Evolutionary conservation across 768 basidiomycete genomes (phyloP).

Genomic region (Vishniacozyma victoriae): DNA sequence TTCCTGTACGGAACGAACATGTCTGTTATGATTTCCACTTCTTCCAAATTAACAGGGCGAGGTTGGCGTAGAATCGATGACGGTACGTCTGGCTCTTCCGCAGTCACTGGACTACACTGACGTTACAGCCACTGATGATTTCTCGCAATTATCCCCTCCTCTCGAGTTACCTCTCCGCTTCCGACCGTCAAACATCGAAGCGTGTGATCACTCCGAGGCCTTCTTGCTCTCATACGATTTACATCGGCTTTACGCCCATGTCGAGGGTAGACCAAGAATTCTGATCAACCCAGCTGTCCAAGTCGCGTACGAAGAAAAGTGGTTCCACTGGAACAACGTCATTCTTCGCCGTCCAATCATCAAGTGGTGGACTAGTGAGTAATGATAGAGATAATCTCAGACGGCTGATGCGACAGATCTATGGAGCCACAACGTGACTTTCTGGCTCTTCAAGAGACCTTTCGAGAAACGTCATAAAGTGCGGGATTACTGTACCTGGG

Average conservation of each 20-base stretch:
- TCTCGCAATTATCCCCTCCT: constrained; percentile 15
- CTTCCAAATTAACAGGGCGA: no score
- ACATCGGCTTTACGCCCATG: constrained; percentile 15
- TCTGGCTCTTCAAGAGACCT: no score
- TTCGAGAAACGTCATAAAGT: no score
- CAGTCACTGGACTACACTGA: not conserved
- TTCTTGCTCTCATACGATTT: constrained; percentile 23
- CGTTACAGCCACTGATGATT: constrained; percentile 11
- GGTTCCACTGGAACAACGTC: constrained; percentile 23
- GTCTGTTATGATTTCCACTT: not conserved
- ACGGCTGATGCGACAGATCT: no score
- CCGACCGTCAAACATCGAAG: constrained; percentile 16
- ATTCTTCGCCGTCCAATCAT: constrained; percentile 16
- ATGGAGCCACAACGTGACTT: no score
- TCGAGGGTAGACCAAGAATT: constrained; percentile 12
- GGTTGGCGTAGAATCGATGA: no score
- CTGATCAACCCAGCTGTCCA: constrained; percentile 23
- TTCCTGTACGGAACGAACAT: constrained; percentile 10
- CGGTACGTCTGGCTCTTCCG: not conserved
- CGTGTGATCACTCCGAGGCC: constrained; percentile 25
- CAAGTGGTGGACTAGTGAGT: constrained; percentile 23
- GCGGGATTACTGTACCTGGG: constrained; percentile 25
- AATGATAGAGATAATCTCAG: no score
- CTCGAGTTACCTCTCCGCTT: constrained; percentile 16
- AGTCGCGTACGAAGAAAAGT: constrained; percentile 21